Evolutionary conservation across 2,329 filamentous ascomycete species (phyloP), one percentile per base, ranked within the genome.

Genomic region (Hypoxylon sp.): DNA sequence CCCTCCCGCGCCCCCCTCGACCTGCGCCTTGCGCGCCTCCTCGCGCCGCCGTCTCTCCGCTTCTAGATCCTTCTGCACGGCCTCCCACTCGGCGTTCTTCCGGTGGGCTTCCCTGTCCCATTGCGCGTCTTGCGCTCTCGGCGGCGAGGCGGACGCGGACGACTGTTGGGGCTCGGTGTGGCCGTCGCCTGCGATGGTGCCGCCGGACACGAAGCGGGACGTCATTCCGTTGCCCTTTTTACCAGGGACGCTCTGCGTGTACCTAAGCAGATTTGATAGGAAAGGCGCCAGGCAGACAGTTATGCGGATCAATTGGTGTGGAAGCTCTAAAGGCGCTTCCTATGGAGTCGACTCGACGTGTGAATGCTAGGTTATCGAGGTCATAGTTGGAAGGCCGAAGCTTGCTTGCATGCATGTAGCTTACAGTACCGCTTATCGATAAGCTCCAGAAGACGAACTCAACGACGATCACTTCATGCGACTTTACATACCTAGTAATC

Each of bases 1-100:
- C 32, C 80, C 82, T 12, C 81, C 78, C 24, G 80, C 81, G 16
- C 81, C 78, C 33, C 66, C 65, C 45, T 79, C 76, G 1, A 80
- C 81, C 33, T 77, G 78, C 65, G 76, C 74, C 12, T 80, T 77
- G 61, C 82, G 80, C 64, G 83, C 78, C 58, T 86, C 84, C 28
- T 85, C 83, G 63, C 87, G 84, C 61, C 80, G 80, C 67, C 78
- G 80, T 38, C 87, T 82, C 67, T 88, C 85, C 9, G 84, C 84
- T 16, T 91, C 89, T 16, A 93, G 82, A 67, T 91, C 85, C 46
- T 81, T 79, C 76, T 91, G 87, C 11, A 89, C 90, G 32, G 82
- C 80, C 68, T 87, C 85, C 90, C 91, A 93, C 63, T 88, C 88
- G 32, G 76, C 74, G 33, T 73, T 67, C 52, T 72, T 74, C 46